Evolutionary conservation across 2,329 filamentous ascomycete species (phyloP).

Genomic region (Fusarium sacchari): DNA sequence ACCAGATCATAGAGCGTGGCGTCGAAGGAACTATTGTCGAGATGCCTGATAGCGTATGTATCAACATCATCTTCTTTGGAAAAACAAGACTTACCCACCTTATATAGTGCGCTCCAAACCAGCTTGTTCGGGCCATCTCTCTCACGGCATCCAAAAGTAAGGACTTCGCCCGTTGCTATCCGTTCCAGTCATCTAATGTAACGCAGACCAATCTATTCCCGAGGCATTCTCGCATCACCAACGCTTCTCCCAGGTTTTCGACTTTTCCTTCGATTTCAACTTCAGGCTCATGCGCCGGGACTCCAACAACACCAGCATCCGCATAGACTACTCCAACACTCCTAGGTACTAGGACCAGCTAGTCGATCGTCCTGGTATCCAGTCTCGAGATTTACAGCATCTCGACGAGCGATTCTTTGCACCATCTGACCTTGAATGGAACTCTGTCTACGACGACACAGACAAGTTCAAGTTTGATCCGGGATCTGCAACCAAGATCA

Average conservation of each 20-base stretch:
- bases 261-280: slow-evolving; percentile 8
- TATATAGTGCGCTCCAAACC: neutral
- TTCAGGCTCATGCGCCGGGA: neutral
- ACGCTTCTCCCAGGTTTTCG: neutral
- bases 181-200: neutral
- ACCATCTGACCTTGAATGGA: neutral
- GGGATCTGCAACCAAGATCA: neutral
- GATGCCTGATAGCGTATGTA: slow-evolving; percentile 12
- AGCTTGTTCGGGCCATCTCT: slow-evolving; percentile 8
- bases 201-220: neutral
- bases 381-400: neutral
- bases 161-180: neutral
- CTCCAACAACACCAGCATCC: neutral
- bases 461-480: neutral
- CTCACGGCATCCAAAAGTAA: neutral
- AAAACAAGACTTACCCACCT: neutral
- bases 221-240: neutral
- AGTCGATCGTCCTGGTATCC: neutral
- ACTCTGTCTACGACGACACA: neutral
- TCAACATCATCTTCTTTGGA: neutral
- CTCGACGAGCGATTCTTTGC: neutral
- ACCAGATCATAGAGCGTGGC: slow-evolving; percentile 8
- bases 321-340: neutral
- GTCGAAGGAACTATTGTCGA: slow-evolving; percentile 13
- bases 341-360: neutral